Evolutionary conservation across 345 rosid species (phyloP).

Genomic region (Linum lewisii): DNA sequence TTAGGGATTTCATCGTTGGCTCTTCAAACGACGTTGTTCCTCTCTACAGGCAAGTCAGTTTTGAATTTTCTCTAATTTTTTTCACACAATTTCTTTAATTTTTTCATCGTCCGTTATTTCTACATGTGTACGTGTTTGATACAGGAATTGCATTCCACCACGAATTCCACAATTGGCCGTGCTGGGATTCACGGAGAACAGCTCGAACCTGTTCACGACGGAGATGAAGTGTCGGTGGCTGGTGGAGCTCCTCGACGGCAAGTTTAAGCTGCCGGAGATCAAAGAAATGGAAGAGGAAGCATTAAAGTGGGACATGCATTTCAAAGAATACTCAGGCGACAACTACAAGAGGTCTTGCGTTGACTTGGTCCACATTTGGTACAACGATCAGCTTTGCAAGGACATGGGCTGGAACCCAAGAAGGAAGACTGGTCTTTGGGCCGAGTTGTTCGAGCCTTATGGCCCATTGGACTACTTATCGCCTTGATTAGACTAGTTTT

Average conservation of each 20-base stretch:
- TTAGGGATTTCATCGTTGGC: slow-evolving; percentile 18
- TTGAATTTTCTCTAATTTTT: no score
- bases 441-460: slow-evolving; percentile 29
- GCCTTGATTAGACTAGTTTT: no score
- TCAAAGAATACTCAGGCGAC: slow-evolving; percentile 14
- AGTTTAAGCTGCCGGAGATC: slow-evolving; percentile 23
- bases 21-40: slow-evolving; percentile 22
- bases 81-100: no score
- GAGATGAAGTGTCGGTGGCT: slow-evolving; percentile 35
- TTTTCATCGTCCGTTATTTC: no score
- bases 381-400: slow-evolving; percentile 32
- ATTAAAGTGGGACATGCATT: slow-evolving; percentile 20
- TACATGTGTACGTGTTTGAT: neutral
- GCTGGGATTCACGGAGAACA: slow-evolving; percentile 29
- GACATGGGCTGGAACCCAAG: slow-evolving; percentile 30
- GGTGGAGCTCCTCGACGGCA: slow-evolving; percentile 26
- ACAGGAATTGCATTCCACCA: slow-evolving; percentile 34
- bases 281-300: slow-evolving; percentile 29
- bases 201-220: slow-evolving; percentile 27
- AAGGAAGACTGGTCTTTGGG: slow-evolving; percentile 27
- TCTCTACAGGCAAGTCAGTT: no score
- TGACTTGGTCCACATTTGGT: slow-evolving; percentile 18
- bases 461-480: slow-evolving; percentile 26
- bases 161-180: slow-evolving; percentile 35
- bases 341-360: slow-evolving; percentile 19